Percentiles rank a stretch among this genome's conserved stretches.
Conservation (phyloP, 2,329 filamentous ascomycete species). For the Fusarium liriodendri region DNA sequence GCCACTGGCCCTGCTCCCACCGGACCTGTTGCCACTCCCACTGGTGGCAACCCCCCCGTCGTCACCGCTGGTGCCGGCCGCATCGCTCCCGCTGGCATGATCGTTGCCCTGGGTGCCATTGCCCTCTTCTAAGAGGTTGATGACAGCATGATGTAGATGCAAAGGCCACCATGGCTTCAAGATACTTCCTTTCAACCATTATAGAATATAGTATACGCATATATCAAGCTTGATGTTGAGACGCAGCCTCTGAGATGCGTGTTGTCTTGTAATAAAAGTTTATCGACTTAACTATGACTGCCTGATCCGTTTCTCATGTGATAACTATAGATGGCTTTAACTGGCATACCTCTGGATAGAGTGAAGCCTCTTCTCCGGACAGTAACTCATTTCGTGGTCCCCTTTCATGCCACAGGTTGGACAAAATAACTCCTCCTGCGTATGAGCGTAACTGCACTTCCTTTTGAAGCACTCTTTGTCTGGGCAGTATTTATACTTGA, state of each 20-base stretch:
- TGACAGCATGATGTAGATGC: background rate
- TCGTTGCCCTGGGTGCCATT: constrained; percentile 41
- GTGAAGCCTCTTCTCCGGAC: no score
- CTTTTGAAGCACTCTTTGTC: no score
- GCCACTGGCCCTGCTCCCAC: constrained; percentile 58
- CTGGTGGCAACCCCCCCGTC: background rate
- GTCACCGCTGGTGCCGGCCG: constrained; percentile 35
- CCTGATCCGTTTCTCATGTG: background rate
- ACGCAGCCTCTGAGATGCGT: background rate
- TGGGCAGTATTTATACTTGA: no score
- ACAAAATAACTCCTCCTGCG: background rate
- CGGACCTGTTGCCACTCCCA: constrained; percentile 1
- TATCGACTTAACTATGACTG: background rate
- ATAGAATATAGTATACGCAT: background rate
- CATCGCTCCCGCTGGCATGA: constrained; percentile 34
- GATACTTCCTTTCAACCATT: background rate
- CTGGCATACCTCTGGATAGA: background rate
- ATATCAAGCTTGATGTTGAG: background rate
- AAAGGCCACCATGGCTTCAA: background rate
- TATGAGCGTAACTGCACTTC: no score
- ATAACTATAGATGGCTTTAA: background rate
- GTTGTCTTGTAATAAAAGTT: background rate
- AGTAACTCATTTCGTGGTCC: background rate
- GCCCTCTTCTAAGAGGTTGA: constrained; percentile 37
- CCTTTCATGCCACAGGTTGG: background rate